Evolutionary conservation across 2,329 filamentous ascomycete species (phyloP), one percentile per base, ranked within the genome.

Genomic region (Achaetomium macrosporum): DNA sequence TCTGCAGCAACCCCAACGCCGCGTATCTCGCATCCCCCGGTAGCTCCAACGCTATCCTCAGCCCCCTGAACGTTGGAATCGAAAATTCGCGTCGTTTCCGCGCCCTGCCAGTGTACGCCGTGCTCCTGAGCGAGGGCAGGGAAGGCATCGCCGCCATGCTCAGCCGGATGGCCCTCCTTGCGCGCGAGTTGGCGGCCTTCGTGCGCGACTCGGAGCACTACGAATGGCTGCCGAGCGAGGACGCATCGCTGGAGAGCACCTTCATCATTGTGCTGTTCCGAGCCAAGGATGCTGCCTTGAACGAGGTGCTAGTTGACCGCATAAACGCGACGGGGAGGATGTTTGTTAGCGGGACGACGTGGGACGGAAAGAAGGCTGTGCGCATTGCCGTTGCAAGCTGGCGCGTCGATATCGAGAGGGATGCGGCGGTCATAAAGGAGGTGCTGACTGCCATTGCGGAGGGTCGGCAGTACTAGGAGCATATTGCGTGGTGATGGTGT

Each of bases 31-130:
- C 75, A 5, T 64, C 71, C 10, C 39, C 33, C 69, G 40, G 39
- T 9, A 16, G 9, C 68, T 69, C 17, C 66, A 68, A 15, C 45
- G 63, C 68, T 1, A 85, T 93, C 57, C 82, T 84, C n/a, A 91
- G 87, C 3, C 91, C 91, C 0, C 73, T 95, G 15, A 92, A 96
- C 68, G 82, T 93, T 52, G 90, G 90, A 17, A 75, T 96, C 17
- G 91, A 96, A 63, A 96, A 96, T 69, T 96, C 90, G 2, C 83
- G 91, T 37, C 85, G 91, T 6, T 95, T 96, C 73, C 82, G 92
- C 49, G 91, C 91, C 0, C 74, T 96, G n/a, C 91, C 92, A 0
- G 87, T 90, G 9, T 96, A 96, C 65, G 84, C 89, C 11, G 87
- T 85, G 0, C 76, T 96, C 2, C 67, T 85, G 17, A 85, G 86